Evolutionary conservation across 345 rosid species (phyloP).

Genomic region (Citrus inodora): DNA sequence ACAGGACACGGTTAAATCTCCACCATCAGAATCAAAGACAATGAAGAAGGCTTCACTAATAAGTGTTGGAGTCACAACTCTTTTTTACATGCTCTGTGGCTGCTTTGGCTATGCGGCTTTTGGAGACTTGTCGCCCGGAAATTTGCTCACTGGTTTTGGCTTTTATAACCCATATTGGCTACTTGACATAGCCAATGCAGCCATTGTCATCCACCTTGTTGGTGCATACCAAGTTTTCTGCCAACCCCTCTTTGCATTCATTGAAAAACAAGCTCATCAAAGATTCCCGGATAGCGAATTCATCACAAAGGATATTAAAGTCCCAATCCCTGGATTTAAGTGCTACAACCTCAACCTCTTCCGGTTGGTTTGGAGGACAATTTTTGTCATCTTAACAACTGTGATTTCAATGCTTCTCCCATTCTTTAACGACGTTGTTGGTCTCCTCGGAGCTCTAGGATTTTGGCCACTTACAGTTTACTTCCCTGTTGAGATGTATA

Average conservation of each 20-base stretch:
- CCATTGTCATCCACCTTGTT: conserved; percentile 75
- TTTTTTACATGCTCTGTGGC: conserved; percentile 91
- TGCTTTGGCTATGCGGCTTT: conserved; percentile 88
- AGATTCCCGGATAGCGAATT: conserved; percentile 60
- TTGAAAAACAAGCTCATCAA: conserved; percentile 50
- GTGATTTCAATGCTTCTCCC: conserved; percentile 84
- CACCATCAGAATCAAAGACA: conserved; percentile 73
- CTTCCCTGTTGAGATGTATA: conserved; percentile 91
- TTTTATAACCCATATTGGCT: conserved; percentile 85
- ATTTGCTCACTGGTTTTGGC: conserved; percentile 78
- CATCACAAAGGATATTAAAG: conserved; percentile 47
- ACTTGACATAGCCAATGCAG: conserved; percentile 79
- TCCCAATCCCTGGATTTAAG: conserved; percentile 46
- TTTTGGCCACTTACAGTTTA: conserved; percentile 94
- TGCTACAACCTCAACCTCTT: conserved; percentile 60
- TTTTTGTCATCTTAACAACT: conserved; percentile 66
- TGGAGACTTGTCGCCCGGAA: conserved; percentile 78
- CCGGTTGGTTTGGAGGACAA: conserved; percentile 82
- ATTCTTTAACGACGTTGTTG: conserved; percentile 77
- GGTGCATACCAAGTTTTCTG: conserved; percentile 95
- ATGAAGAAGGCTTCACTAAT: conserved; percentile 74
- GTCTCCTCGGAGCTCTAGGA: conserved; percentile 84
- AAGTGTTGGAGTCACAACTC: conserved; percentile 70
- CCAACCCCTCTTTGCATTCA: conserved; percentile 80
- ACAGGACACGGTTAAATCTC: conserved; percentile 64